A percentile compares a stretch with the other conserved stretches of the same genome.
Conservation (phyloP, 768 basidiomycete genomes). For the Lentinula raphanica region DNA sequence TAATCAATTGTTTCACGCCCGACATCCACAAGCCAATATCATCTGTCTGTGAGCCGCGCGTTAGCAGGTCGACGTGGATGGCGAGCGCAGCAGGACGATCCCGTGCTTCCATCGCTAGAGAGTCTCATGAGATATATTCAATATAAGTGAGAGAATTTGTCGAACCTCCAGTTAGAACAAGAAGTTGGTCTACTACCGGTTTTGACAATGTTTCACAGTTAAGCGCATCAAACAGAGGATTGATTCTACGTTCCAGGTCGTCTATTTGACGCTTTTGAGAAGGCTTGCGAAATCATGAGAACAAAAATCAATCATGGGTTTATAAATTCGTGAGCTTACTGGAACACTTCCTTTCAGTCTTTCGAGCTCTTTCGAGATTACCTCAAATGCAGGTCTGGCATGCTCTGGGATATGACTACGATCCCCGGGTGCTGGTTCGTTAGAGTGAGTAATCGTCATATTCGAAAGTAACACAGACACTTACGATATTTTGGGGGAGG, state of each 20-base stretch:
- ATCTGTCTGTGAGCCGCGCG: slow-evolving; percentile 70
- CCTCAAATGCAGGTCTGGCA: slow-evolving; percentile 57
- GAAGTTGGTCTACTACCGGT: slow-evolving; percentile 64
- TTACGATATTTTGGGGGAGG: slow-evolving; percentile 43
- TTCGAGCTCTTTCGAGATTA: slow-evolving; percentile 58
- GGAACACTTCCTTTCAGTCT: slow-evolving; percentile 70
- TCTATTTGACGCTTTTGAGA: slow-evolving; percentile 81
- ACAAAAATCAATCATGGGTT: too few species aligned
- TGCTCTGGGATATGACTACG: slow-evolving; percentile 83
- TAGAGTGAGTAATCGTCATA: slow-evolving; percentile 1
- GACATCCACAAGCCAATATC: slow-evolving; percentile 88
- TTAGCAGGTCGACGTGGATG: slow-evolving; percentile 83
- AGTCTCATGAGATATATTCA: slow-evolving; percentile 3
- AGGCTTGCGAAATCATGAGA: slow-evolving; percentile 38
- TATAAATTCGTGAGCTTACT: slow-evolving; percentile 42
- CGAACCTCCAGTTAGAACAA: slow-evolving; percentile 69
- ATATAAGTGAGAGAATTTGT: not conserved
- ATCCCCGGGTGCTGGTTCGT: slow-evolving; percentile 72
- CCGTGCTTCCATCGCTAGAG: slow-evolving; percentile 70
- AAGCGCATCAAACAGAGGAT: slow-evolving; percentile 83
- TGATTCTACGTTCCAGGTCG: slow-evolving; percentile 83
- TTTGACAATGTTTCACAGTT: slow-evolving; percentile 81
- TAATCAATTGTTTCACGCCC: slow-evolving; percentile 83
- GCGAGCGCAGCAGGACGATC: slow-evolving; percentile 75
- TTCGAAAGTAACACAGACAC: slow-evolving; percentile 14